Base-by-base conservation (phyloP, 768 basidiomycete genomes). In the Naematelia encephala region DNA sequence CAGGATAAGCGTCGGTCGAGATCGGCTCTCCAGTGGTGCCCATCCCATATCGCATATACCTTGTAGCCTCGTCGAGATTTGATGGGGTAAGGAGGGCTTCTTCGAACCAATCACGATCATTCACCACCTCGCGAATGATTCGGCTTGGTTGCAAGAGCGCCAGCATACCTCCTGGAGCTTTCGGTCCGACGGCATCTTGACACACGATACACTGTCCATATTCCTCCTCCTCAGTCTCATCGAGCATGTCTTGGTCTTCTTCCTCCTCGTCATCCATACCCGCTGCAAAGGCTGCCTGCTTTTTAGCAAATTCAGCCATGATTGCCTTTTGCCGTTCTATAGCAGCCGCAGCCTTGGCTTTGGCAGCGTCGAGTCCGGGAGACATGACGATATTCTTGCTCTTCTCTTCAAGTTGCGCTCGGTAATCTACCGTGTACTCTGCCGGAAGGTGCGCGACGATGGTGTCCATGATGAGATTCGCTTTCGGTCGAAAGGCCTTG, bases 161-260 rank as follows among this genome's bases (percentile, higher is more conserved):
- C 16, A 99, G 83, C 27, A 84, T 84, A 4, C 96, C 96, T 75
- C 96, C 98, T 0, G 89, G 80, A 60, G 83, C 82, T 14, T 82
- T 78, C 1, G 82, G 72, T 64, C 85, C 88, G 52, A 97, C 83
- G 60, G 92, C 90, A 72, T 98, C 96, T 73, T 98, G 96, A 67
- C 96, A 99, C 10, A 98, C 92, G 62, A 99, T 98, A 73, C 96
- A 99, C n/a, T 87, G 88, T 1, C 94, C 94, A 60, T 86, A 87
- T 12, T 87, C 86, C 1, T 77, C 79, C 5, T 81, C 78, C 34
- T 80, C 80, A 3, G 78, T 80, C 69, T 82, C 84, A 10, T 67
- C 82, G 8, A 58, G 65, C 5, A 73, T 76, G 4, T 84, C 86
- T 16, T 85, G 85, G 29, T 87, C 88, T 3, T 78, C 75, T 22